Conservation (phyloP, 768 basidiomycete genomes). For the Termitomyces sp. region DNA sequence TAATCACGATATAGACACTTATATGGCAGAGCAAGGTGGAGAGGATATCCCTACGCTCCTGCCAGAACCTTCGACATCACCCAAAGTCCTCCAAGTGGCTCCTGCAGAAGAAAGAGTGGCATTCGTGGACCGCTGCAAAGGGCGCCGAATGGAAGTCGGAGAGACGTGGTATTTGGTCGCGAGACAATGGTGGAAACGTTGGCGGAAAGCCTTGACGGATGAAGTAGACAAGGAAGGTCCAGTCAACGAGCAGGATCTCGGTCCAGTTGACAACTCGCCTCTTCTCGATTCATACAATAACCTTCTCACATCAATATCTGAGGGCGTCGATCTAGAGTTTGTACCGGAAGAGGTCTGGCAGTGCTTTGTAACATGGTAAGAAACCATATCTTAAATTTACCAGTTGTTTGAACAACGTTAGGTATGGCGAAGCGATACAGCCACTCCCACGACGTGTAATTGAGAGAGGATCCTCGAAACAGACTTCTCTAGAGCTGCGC, state of each 20-base stretch:
- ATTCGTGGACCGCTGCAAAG: slow-evolving; percentile 42
- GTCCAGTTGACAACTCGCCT: slow-evolving; percentile 69
- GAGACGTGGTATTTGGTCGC: slow-evolving; percentile 80
- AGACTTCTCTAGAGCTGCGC: slow-evolving; percentile 61
- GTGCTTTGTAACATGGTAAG: slow-evolving; percentile 65
- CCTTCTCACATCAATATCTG: slow-evolving; percentile 39
- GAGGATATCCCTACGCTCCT: slow-evolving; percentile 24
- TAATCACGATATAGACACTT: slow-evolving; percentile 58
- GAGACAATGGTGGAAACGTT: slow-evolving; percentile 67
- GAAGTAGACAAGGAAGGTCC: slow-evolving; percentile 62
- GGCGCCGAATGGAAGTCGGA: slow-evolving; percentile 48
- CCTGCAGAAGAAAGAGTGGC: slow-evolving; percentile 42
- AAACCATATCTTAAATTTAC: slow-evolving; percentile 1
- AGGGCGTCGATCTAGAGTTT: slow-evolving; percentile 69
- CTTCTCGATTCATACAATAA: slow-evolving; percentile 53
- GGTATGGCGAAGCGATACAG: slow-evolving; percentile 63
- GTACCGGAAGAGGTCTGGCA: slow-evolving; percentile 72
- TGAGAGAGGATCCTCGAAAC: slow-evolving; percentile 43
- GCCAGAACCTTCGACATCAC: slow-evolving; percentile 18
- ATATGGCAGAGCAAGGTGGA: slow-evolving; percentile 58
- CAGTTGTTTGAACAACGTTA: slow-evolving; percentile 19
- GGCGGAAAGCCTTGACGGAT: slow-evolving; percentile 68
- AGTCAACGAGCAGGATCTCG: slow-evolving; percentile 56
- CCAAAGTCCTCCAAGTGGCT: slow-evolving; percentile 18
- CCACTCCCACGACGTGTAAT: slow-evolving; percentile 67